These are phyloP conservation scores for Penicillium sumatraense DNA, from an alignment of 2,329 filamentous ascomycete genomes.

Conservation along the genomic window DNA sequence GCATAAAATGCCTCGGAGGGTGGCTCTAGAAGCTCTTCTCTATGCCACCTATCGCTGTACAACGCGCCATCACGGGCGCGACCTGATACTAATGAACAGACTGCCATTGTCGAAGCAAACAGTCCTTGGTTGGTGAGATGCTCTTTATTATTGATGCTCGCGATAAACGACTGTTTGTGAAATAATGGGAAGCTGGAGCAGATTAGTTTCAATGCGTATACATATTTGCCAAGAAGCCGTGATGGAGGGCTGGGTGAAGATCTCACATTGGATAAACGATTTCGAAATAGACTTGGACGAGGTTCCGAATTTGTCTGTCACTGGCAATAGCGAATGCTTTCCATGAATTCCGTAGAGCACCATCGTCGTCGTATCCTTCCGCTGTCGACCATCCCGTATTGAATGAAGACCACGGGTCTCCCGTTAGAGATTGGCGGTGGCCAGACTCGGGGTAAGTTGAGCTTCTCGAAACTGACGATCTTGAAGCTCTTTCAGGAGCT, in stretches of 20 bases:
- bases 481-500: slow-evolving; percentile 14
- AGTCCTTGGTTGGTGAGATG: slow-evolving; percentile 50
- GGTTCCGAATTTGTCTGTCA: slow-evolving; percentile 44
- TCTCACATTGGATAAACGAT: slow-evolving; percentile 57
- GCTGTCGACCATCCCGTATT: slow-evolving; percentile 20
- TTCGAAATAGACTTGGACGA: slow-evolving; percentile 58
- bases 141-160: slow-evolving; percentile 47
- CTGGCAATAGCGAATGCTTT: slow-evolving; percentile 47
- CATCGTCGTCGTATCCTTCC: slow-evolving; percentile 27
- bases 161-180: slow-evolving; percentile 50
- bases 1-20: slow-evolving; percentile 51
- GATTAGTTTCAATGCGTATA: neutral
- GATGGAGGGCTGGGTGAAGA: neutral
- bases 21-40: slow-evolving; percentile 34
- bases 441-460: slow-evolving; percentile 19
- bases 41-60: slow-evolving; percentile 40
- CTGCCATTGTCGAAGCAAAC: slow-evolving; percentile 58
- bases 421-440: slow-evolving; percentile 17
- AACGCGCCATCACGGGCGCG: slow-evolving; percentile 57
- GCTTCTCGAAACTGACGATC: slow-evolving; percentile 23
- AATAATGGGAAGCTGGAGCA: slow-evolving; percentile 53
- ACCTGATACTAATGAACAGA: slow-evolving; percentile 55
- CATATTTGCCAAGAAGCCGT: neutral
- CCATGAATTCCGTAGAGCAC: slow-evolving; percentile 41
- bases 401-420: slow-evolving; percentile 26